Evolutionary conservation across 2,329 filamentous ascomycete species (phyloP), one percentile per base, ranked within the genome.

Genomic region (Nothopassalora personata): DNA sequence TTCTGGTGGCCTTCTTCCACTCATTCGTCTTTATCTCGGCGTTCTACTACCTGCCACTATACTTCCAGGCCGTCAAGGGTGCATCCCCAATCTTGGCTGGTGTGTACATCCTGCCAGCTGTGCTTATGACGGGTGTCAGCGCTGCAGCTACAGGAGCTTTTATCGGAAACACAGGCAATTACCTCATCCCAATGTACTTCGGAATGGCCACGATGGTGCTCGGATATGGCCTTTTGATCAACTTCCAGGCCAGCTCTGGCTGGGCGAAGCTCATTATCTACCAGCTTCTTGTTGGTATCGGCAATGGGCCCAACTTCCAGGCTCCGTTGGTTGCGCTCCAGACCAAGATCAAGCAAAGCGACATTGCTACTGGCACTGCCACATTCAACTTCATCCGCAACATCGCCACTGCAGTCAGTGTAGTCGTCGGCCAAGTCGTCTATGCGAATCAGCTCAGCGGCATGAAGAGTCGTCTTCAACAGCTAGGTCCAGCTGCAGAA

Each of bases 1-100:
- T 87, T 13, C 66, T 74, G 1, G 75, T 81, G 1, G 72, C 72
- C 1, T 79, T 79, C 66, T 72, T 75, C 11, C 79, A 83, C 64
- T 75, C 76, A 18, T 79, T 80, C 61, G 79, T 74, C 33, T 88
- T 87, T 71, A 86, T 89, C 48, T 83, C 81, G 0, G 80, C 79
- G 1, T 83, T 85, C 55, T 91, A 89, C 73, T 91, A 88, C 66
- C 77, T 91, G 27, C 89, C 89, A 0, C 78, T 91, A 0, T 91
- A 86, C 72, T 86, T 90, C 57, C 89, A 92, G 70, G 81, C 84
- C 3, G 86, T 86, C 0, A 79, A 86, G 1, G 80, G 80, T 51
- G 83, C 83, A 1, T 79, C 80, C 0, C 84, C 86, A 0, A 74
- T 88, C 45, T 76, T 77, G 23, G 88, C 84, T 0, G 80, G 79